These are phyloP conservation scores for Alternaria burnsii DNA, from an alignment of 2,329 filamentous ascomycete species.

Conservation along the genomic window DNA sequence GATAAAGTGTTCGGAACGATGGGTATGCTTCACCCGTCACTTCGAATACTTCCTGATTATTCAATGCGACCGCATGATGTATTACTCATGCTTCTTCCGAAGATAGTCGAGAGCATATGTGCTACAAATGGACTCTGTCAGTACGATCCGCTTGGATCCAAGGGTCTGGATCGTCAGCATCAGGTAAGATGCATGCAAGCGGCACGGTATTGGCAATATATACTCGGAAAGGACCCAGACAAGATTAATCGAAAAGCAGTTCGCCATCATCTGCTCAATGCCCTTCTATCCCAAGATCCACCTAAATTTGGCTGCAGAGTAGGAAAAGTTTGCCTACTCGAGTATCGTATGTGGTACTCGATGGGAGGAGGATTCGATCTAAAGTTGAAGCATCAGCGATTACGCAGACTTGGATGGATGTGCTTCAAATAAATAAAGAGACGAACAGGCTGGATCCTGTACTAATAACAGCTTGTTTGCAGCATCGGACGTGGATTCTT, in stretches of 20 bases:
- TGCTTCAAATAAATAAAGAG: too few relatives aligned
- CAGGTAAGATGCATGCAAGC: not conserved
- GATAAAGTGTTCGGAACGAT: not conserved
- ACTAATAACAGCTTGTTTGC: too few relatives aligned
- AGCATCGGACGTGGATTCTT: too few relatives aligned
- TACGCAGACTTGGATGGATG: too few relatives aligned
- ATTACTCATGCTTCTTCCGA: not conserved
- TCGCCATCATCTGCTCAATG: not conserved
- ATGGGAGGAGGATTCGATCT: not conserved
- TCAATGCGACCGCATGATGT: not conserved
- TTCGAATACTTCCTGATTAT: not conserved
- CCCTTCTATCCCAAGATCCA: not conserved
- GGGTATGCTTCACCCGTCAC: not conserved
- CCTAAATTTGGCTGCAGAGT: not conserved
- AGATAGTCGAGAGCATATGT: not conserved
- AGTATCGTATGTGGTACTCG: not conserved
- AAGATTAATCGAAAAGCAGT: not conserved
- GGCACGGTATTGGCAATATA: not conserved
- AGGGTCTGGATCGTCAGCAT: too few relatives aligned
- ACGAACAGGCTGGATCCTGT: rapidly evolving
- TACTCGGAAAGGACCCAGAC: not conserved
- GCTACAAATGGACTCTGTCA: too few relatives aligned
- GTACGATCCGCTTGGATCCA: too few relatives aligned
- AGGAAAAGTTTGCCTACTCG: not conserved
- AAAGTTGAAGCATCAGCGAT: not conserved